phyloP scores from a whole-genome alignment of 176 grass and related monocot species.

The Phoenix dactylifera region DNA sequence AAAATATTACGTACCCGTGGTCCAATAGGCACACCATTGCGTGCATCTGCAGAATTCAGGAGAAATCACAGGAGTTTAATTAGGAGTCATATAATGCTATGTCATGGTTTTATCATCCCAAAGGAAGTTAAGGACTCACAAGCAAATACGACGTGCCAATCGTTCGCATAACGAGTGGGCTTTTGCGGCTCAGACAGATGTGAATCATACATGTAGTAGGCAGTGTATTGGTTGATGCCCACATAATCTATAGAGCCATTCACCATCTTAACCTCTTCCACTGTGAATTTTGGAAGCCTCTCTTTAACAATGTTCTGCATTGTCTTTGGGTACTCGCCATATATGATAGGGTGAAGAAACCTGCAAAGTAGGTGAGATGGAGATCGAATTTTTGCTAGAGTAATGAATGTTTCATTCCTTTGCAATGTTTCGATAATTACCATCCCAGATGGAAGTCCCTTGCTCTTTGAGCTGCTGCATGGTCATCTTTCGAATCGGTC shows the following conservation, averaged over 20 bases:
- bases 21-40: slow-evolving; percentile 47
- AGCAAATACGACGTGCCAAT: slow-evolving; percentile 40
- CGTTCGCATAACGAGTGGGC: slow-evolving; percentile 29
- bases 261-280: slow-evolving; percentile 35
- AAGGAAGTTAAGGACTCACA: slow-evolving; percentile 25
- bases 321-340: slow-evolving; percentile 42
- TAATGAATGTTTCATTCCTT: not conserved
- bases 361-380: slow-evolving; percentile 1
- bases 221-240: slow-evolving; percentile 54
- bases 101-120: too few species aligned
- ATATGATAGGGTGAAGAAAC: slow-evolving; percentile 63
- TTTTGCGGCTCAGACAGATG: slow-evolving; percentile 19
- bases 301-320: slow-evolving; percentile 51
- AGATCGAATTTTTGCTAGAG: not conserved
- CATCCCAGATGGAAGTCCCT: slow-evolving; percentile 93
- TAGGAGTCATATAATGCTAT: not conserved
- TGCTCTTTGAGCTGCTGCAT: slow-evolving; percentile 73
- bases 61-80: slow-evolving; percentile 2
- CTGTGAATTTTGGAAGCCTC: slow-evolving; percentile 45
- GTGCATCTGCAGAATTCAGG: slow-evolving; percentile 37
- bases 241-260: slow-evolving; percentile 46
- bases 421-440: slow-evolving; percentile 19
- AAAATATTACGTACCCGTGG: slow-evolving; percentile 27
- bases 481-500: slow-evolving; percentile 50
- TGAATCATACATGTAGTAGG: slow-evolving; percentile 39